Evolutionary conservation across 441 rosid genomes (phyloP).

Genomic region (Monsonia emarginata): DNA sequence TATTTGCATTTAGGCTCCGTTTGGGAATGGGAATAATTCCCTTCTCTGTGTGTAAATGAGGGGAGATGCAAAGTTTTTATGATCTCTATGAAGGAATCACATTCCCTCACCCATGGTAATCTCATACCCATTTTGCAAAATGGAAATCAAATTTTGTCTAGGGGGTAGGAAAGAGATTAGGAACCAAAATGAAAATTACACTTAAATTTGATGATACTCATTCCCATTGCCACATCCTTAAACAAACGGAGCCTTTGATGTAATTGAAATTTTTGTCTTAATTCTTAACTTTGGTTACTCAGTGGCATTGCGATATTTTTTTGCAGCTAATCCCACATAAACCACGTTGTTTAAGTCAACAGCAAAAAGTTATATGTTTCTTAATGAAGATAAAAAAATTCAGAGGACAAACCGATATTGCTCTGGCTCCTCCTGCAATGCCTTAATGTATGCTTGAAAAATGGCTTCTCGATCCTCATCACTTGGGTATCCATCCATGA

Average conservation of each 20-base stretch:
- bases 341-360: not conserved
- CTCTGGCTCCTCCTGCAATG: slow-evolving; percentile 76
- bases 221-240: no score
- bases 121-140: no score
- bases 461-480: slow-evolving; percentile 77
- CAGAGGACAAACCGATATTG: slow-evolving; percentile 57
- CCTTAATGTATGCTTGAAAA: slow-evolving; percentile 64
- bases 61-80: no score
- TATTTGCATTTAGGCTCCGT: no score
- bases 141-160: no score
- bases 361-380: not conserved
- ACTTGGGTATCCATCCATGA: slow-evolving; percentile 93
- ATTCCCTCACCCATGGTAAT: no score
- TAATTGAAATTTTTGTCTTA: not conserved
- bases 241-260: not conserved
- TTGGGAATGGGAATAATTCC: no score
- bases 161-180: no score
- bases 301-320: not conserved
- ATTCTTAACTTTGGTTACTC: not conserved
- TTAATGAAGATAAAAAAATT: slow-evolving; percentile 3
- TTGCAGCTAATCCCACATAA: not conserved
- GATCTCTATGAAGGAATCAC: no score
- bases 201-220: no score
- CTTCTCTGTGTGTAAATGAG: no score
- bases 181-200: no score